Evolutionary conservation across 1,284 basidiomycete species (phyloP).

Genomic region (Trametes pubescens): DNA sequence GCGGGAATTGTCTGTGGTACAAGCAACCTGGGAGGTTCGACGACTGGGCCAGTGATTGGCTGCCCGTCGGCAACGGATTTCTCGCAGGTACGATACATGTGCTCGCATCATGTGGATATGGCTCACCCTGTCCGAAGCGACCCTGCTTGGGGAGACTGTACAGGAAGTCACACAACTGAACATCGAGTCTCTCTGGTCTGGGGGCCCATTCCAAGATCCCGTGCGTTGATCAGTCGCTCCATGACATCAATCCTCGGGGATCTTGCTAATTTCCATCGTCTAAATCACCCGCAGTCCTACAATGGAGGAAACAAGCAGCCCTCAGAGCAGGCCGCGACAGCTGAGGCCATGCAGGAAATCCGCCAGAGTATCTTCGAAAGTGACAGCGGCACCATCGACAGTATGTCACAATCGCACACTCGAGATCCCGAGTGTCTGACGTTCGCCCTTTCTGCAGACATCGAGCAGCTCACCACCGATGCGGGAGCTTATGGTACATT

Average conservation of each 20-base stretch:
- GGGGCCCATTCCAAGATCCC: slow-evolving; percentile 73
- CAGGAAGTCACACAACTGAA: slow-evolving; percentile 73
- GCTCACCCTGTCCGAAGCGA: slow-evolving; percentile 51
- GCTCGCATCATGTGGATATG: not conserved
- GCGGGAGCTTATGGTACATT: slow-evolving; percentile 68
- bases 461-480: slow-evolving; percentile 59
- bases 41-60: slow-evolving; percentile 63
- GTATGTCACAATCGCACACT: slow-evolving; percentile 46
- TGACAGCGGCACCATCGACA: slow-evolving; percentile 63
- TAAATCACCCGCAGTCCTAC: slow-evolving; percentile 59
- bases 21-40: slow-evolving; percentile 52
- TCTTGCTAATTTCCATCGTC: too few relatives aligned
- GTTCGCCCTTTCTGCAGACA: slow-evolving; percentile 48
- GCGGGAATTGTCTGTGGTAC: slow-evolving; percentile 82
- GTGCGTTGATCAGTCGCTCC: slow-evolving; percentile 46
- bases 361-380: slow-evolving; percentile 66
- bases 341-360: slow-evolving; percentile 59
- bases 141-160: slow-evolving; percentile 66
- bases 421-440: not conserved
- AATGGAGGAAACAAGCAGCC: slow-evolving; percentile 74
- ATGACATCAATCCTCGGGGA: too few relatives aligned
- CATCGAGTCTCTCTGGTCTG: slow-evolving; percentile 79
- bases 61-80: slow-evolving; percentile 79
- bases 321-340: slow-evolving; percentile 53
- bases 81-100: slow-evolving; percentile 58